phyloP scores from a whole-genome alignment of 805 yeast species.

The Lipomyces spencermartinsiae region DNA sequence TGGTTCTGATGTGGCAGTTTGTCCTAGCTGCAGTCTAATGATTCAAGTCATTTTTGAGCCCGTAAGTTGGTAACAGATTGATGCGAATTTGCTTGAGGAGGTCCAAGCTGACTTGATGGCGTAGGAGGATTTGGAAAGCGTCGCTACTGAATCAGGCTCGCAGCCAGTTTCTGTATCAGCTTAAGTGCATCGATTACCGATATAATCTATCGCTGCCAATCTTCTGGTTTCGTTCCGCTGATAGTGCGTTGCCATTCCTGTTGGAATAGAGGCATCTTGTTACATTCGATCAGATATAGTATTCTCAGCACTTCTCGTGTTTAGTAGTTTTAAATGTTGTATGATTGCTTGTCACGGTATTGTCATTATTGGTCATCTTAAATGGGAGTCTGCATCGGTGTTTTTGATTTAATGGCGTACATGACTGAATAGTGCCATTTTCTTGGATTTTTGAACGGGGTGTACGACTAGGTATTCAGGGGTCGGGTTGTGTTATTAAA shows the following conservation, averaged over 20 bases:
- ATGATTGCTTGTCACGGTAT: too few relatives aligned
- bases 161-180: conserved; percentile 25
- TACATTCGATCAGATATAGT: background rate
- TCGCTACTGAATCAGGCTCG: conserved; percentile 20
- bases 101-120: background rate
- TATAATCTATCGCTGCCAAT: background rate
- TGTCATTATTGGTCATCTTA: too few relatives aligned
- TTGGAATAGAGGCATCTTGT: background rate
- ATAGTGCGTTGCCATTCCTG: background rate
- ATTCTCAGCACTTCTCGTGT: background rate
- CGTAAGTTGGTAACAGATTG: conserved; percentile 39
- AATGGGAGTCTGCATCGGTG: too few relatives aligned
- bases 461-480: too few relatives aligned
- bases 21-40: conserved; percentile 95
- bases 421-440: too few relatives aligned
- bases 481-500: too few relatives aligned
- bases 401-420: too few relatives aligned
- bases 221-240: background rate
- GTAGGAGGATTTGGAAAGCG: conserved; percentile 30
- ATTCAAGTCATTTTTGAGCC: conserved; percentile 87
- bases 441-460: too few relatives aligned
- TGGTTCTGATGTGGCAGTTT: conserved; percentile 93
- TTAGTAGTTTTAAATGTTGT: background rate
- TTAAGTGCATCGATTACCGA: background rate
- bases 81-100: background rate